These are phyloP conservation scores for Tetrapisispora taiwanensis DNA, from an alignment of 805 yeast species.

Conservation along the genomic window DNA sequence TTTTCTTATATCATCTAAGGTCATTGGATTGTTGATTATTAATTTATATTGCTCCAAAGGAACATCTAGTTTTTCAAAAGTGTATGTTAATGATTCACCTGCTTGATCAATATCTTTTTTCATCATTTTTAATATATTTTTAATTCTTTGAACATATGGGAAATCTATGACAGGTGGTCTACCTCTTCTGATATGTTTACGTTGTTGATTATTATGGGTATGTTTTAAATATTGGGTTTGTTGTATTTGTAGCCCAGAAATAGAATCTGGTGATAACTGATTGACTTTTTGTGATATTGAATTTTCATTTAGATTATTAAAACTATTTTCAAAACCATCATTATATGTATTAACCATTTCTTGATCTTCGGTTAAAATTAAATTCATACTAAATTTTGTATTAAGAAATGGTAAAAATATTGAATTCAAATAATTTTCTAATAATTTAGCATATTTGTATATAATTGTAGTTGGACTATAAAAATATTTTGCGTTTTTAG, in stretches of 20 bases:
- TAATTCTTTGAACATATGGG: constrained; percentile 77
- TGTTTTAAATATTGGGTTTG: not conserved
- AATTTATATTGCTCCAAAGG: constrained; percentile 36
- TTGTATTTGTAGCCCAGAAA: constrained; percentile 6
- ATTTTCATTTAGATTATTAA: not conserved
- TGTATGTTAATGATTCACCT: constrained; percentile 43
- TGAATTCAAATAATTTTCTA: constrained; percentile 33
- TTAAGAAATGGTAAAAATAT: constrained; percentile 1
- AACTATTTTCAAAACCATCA: not conserved
- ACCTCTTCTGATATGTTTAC: constrained; percentile 27
- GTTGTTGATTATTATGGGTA: constrained; percentile 14
- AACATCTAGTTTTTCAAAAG: constrained; percentile 78
- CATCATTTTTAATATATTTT: constrained; percentile 70
- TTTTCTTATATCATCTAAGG: constrained; percentile 63
- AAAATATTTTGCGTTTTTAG: constrained; percentile 83
- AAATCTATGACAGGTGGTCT: constrained; percentile 30
- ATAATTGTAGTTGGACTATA: constrained; percentile 61
- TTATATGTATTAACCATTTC: constrained; percentile 23
- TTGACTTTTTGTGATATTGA: not conserved
- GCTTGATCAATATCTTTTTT: constrained; percentile 57
- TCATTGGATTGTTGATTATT: constrained; percentile 36
- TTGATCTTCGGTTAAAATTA: constrained; percentile 46
- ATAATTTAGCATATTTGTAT: constrained; percentile 53
- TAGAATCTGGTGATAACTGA: constrained; percentile 4
- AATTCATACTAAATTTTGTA: constrained; percentile 25